A percentile compares a stretch with the other conserved stretches of the same genome.
These are phyloP conservation scores for Microcera coccophila DNA, from an alignment of 2,329 filamentous ascomycete genomes.

Conservation along the genomic window DNA sequence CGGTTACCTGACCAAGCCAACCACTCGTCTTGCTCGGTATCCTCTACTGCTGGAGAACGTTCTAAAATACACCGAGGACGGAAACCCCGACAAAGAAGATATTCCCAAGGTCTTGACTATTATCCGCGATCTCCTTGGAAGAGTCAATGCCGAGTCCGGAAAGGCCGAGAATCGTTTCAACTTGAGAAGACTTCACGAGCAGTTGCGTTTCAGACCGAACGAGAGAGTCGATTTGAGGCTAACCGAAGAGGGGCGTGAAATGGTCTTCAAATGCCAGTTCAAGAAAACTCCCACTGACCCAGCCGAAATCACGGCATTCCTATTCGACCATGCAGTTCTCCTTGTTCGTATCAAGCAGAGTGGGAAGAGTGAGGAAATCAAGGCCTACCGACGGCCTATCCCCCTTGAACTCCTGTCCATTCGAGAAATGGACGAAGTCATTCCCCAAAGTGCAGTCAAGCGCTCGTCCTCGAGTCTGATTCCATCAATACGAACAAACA, in stretches of 20 bases:
- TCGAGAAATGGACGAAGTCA: slow-evolving; percentile 94
- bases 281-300: slow-evolving; percentile 89
- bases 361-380: slow-evolving; percentile 90
- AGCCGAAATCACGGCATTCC: slow-evolving; percentile 86
- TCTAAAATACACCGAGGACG: slow-evolving; percentile 84
- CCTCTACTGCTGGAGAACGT: slow-evolving; percentile 89
- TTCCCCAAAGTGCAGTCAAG: slow-evolving; percentile 75
- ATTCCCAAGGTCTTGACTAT: slow-evolving; percentile 83
- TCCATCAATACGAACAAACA: slow-evolving; percentile 47
- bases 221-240: slow-evolving; percentile 92
- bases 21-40: slow-evolving; percentile 89
- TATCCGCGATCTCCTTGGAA: slow-evolving; percentile 80
- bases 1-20: slow-evolving; percentile 96
- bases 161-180: slow-evolving; percentile 99
- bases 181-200: slow-evolving; percentile 82
- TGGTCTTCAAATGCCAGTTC: slow-evolving; percentile 90
- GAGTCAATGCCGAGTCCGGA: slow-evolving; percentile 91
- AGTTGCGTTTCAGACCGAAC: slow-evolving; percentile 83
- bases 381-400: slow-evolving; percentile 90
- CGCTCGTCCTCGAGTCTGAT: slow-evolving; percentile 84
- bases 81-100: slow-evolving; percentile 84
- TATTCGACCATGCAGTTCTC: slow-evolving; percentile 94
- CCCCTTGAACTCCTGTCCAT: slow-evolving; percentile 90
- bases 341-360: slow-evolving; percentile 86
- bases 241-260: slow-evolving; percentile 85